Evolutionary conservation across 2,329 filamentous ascomycete genomes (phyloP), one percentile per base, ranked within the genome.

Genomic region (Elsinoe arachidis): DNA sequence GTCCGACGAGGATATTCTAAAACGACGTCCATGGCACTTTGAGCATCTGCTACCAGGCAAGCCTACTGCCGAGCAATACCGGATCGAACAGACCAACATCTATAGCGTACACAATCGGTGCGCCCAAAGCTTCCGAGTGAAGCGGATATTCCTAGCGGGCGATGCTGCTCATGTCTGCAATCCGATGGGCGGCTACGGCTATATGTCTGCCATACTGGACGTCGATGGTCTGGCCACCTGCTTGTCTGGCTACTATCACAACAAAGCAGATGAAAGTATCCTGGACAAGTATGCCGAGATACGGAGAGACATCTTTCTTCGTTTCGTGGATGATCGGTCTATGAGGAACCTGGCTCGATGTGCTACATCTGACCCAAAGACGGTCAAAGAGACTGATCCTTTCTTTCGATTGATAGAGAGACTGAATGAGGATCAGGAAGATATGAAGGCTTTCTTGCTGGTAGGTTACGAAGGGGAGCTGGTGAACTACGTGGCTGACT

Each of bases 21-120:
- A 51, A 4, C 55, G 64, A n/a, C 26, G 61, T 23, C 54, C 58
- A 9, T 61, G 58, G 61, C 63, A 64, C 37, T 59, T 65, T 46
- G 64, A 66, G 53, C 37, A 55, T 33, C 63, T 66, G 55, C 53
- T 66, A 10, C 64, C 64, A 10, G 63, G 63, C 17, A 39, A 60
- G 46, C 64, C 65, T 6, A 63, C 63, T 1, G 64, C 65, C 9
- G 47, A 61, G 7, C 23, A 63, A 39, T 74, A 71, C 49, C 60
- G 68, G 14, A 62, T 75, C 2, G 62, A 68, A 30, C 61, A 68
- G 15, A 62, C 72, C 11, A 72, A 72, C 15, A 67, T 72, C 6
- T 75, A 74, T 57, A 71, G 71, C 55, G 71, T 72, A 21, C 72
- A 74, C 59, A 72, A 74, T 60, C 62, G 70, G 0, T 70, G 68